These are phyloP conservation scores for Tetrahymena malaccensis DNA, from an alignment of 73 alveolate genomes.

Conservation along the genomic window DNA sequence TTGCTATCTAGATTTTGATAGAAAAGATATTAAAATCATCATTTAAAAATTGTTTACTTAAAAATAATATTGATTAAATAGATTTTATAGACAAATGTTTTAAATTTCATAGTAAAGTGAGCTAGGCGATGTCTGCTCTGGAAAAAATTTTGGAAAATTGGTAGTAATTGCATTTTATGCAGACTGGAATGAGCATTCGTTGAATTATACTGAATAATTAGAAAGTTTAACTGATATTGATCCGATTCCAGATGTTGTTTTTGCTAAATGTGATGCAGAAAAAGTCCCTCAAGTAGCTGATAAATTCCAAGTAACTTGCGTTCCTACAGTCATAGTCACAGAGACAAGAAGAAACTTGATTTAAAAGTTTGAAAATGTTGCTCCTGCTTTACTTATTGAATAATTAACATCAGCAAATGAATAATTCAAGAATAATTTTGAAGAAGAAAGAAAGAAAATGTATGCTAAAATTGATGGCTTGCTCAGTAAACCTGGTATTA, in stretches of 20 bases:
- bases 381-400: background rate
- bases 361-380: background rate
- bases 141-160: background rate
- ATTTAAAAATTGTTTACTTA: background rate
- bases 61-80: too few relatives aligned
- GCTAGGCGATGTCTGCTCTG: background rate
- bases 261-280: background rate
- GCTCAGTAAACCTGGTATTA: constrained; percentile 10
- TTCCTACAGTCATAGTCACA: background rate
- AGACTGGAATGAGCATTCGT: background rate
- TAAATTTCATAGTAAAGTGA: background rate
- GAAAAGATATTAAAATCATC: background rate
- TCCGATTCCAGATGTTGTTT: background rate
- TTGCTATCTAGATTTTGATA: background rate
- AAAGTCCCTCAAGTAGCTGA: background rate
- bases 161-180: background rate
- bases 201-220: background rate
- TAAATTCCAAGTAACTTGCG: background rate
- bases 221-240: background rate
- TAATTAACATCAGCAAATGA: background rate
- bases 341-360: background rate
- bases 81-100: background rate
- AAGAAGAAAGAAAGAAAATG: background rate
- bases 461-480: constrained; percentile 3
- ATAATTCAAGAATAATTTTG: background rate